phyloP scores from a whole-genome alignment of 2,329 filamentous ascomycete species.

The Monilinia fructicola region DNA sequence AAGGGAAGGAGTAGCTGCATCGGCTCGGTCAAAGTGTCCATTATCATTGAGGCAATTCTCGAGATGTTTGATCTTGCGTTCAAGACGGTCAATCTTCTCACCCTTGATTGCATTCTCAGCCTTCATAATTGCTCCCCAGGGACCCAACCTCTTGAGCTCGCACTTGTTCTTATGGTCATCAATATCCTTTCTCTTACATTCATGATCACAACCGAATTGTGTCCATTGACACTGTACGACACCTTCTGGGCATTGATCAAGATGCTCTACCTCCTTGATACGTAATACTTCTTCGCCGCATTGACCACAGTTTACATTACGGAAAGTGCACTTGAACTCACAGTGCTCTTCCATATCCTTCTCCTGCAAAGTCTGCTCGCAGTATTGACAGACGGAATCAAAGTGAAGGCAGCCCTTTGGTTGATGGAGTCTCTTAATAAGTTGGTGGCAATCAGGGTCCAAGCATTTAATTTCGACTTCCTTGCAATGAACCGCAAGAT shows the following conservation, averaged over 20 bases:
- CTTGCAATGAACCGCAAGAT: constrained; percentile 57
- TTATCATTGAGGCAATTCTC: constrained; percentile 41
- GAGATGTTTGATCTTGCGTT: constrained; percentile 46
- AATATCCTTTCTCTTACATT: constrained; percentile 44
- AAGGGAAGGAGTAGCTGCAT: constrained; percentile 28
- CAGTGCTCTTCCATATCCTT: constrained; percentile 50
- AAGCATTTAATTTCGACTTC: constrained; percentile 58
- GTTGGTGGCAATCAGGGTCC: constrained; percentile 48
- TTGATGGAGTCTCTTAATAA: constrained; percentile 51
- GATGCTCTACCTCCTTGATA: constrained; percentile 37
- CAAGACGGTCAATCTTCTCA: constrained; percentile 49
- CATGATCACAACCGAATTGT: constrained; percentile 50
- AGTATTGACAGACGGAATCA: constrained; percentile 53
- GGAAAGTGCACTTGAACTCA: constrained; percentile 48
- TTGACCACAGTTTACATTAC: constrained; percentile 33
- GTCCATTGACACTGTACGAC: constrained; percentile 49
- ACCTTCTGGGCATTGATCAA: constrained; percentile 48
- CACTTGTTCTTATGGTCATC: constrained; percentile 51
- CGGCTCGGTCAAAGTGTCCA: constrained; percentile 33
- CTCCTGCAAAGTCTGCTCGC: constrained; percentile 48
- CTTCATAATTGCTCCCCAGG: constrained; percentile 49
- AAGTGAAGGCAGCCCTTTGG: constrained; percentile 57
- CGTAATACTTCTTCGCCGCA: constrained; percentile 36
- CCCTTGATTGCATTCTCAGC: constrained; percentile 44
- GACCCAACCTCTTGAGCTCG: constrained; percentile 53